phyloP scores from a whole-genome alignment of 169 alveolate species.

The Plasmodium blacklocki region DNA sequence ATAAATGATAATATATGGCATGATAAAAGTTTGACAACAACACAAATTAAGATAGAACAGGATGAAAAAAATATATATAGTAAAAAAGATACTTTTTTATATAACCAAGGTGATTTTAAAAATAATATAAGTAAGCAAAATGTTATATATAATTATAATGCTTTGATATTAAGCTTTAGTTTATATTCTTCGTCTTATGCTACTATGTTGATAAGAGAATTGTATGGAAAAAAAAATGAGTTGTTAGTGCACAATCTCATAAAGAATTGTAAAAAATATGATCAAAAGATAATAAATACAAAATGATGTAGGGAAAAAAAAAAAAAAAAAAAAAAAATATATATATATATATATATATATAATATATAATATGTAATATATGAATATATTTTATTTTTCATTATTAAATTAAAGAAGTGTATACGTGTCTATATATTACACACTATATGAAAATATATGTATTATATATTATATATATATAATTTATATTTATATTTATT shows the following conservation, averaged over 20 bases:
- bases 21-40: too few relatives aligned
- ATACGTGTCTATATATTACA: too few relatives aligned
- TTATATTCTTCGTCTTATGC: slow-evolving; percentile 74
- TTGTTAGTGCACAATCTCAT: slow-evolving; percentile 47
- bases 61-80: not conserved
- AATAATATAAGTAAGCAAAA: slow-evolving; percentile 8
- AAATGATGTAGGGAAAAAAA: too few relatives aligned
- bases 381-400: too few relatives aligned
- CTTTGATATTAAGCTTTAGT: slow-evolving; percentile 68
- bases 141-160: slow-evolving; percentile 8
- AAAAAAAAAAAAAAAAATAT: not conserved
- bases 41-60: not conserved
- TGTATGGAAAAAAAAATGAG: slow-evolving; percentile 68
- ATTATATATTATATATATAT: too few relatives aligned
- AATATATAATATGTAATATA: too few relatives aligned
- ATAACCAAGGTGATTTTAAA: slow-evolving; percentile 14
- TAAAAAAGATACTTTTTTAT: not conserved
- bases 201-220: slow-evolving; percentile 71
- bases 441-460: too few relatives aligned
- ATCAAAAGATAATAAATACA: slow-evolving; percentile 1
- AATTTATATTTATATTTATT: too few relatives aligned
- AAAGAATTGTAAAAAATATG: slow-evolving; percentile 58
- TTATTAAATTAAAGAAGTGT: too few relatives aligned
- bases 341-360: not conserved
- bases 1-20: not conserved